Base-by-base conservation (phyloP, 73 alveolate species). In the Paramecium sexaurelia region DNA sequence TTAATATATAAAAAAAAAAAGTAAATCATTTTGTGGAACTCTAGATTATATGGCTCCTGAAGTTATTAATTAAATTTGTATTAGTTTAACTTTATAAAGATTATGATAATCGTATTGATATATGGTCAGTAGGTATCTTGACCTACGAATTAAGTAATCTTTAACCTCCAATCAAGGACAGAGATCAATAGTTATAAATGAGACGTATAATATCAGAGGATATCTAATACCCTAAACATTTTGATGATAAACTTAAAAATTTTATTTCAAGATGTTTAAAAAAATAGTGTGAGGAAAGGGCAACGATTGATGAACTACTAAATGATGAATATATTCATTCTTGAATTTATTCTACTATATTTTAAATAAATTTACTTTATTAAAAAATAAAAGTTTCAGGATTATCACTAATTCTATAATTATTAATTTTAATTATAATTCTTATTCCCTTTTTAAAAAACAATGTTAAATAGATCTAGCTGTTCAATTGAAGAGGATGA, bases 1-100 rank as follows among this genome's bases (percentile, higher is more conserved):
- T 8, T 32, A 61, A 19, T 61, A 61, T 13, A 26, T 32, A 61
- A 26, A 61, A 7, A 26, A 51, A 29, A 24, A 32, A 24, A 39
- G 99, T 20, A 84, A 66, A 88, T 96, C 99, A 5, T 97, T 95
- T 75, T 97, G 99, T 84, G 99, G 99, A 19, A 97, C 99, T 7
- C 94, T 96, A 0, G 99, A 97, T 86, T 97, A 97, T 84, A 95
- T 97, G 85, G 98, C 99, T 19, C 99, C 99, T 0, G 99, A 97
- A 87, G 94, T 97, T 32, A 95, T 96, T 10, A 35, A 93, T 29
- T 92, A 95, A 55, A 84, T 85, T 29, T 61, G 83, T 61, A 29
- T 8, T 1, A 5, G 11, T 61, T 1, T 29, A 0, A 22, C 85
- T 91, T 41, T 95, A 95, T 66, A 87, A 85, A 41, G 98, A 97